Conservation (phyloP, 805 yeast genomes). For the Starmerella potacharoeniae region DNA sequence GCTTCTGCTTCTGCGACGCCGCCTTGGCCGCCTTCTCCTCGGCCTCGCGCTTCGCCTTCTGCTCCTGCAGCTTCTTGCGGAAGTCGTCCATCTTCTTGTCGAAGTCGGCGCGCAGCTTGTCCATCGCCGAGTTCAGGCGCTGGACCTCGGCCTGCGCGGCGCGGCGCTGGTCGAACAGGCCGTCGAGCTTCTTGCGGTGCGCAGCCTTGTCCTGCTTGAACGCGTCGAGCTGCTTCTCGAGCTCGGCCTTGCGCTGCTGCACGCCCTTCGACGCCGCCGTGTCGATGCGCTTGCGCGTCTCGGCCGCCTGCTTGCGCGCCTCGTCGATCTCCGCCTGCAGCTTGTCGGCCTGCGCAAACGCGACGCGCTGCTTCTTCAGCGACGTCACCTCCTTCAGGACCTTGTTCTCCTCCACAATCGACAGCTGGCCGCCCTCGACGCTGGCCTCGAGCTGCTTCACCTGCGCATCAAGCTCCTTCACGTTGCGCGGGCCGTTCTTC, state of each 20-base stretch:
- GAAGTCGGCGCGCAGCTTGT: constrained; percentile 44
- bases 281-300: constrained; percentile 56
- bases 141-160: constrained; percentile 56
- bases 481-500: constrained; percentile 47
- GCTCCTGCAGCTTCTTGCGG: constrained; percentile 58
- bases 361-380: constrained; percentile 70
- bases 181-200: constrained; percentile 57
- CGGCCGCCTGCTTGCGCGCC: constrained; percentile 64
- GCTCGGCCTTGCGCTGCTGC: constrained; percentile 57
- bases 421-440: constrained; percentile 66
- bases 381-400: constrained; percentile 72
- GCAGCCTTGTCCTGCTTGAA: constrained; percentile 56
- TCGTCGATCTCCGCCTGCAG: constrained; percentile 69
- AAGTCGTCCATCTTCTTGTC: constrained; percentile 61
- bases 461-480: constrained; percentile 30
- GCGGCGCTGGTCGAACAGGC: constrained; percentile 37
- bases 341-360: constrained; percentile 59
- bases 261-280: constrained; percentile 47
- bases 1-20: constrained; percentile 39
- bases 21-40: constrained; percentile 54
- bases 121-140: constrained; percentile 45
- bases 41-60: constrained; percentile 63
- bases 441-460: constrained; percentile 46
- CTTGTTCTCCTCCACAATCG: constrained; percentile 84
- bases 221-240: constrained; percentile 56